Percentiles rank a stretch among this genome's conserved stretches.
phyloP scores from a whole-genome alignment of 2,329 filamentous ascomycete genomes.

The Penicillium sp. region DNA sequence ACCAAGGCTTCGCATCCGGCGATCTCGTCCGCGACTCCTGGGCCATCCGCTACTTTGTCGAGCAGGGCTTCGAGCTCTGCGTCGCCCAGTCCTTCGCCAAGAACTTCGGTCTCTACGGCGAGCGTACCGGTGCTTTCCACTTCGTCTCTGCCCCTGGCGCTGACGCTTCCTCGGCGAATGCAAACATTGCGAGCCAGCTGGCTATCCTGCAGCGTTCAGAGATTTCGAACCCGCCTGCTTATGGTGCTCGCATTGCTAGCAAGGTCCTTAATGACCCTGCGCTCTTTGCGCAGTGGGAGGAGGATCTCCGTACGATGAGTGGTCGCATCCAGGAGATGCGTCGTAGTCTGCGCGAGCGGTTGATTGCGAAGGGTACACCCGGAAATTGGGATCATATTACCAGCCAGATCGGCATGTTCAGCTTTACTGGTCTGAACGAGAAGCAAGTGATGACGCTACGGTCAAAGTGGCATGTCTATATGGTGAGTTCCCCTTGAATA shows the following conservation, averaged over 20 bases:
- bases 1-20: conserved; percentile 96
- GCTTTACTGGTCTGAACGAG: conserved; percentile 62
- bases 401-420: conserved; percentile 99
- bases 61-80: conserved; percentile 75
- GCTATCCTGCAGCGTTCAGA: conserved; percentile 94
- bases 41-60: conserved; percentile 91
- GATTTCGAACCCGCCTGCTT: conserved; percentile 94
- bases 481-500: conserved; percentile 35
- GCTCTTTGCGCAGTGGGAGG: conserved; percentile 89
- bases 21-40: conserved; percentile 80
- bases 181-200: conserved; percentile 78
- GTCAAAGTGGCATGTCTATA: conserved; percentile 52
- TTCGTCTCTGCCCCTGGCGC: conserved; percentile 72
- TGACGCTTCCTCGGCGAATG: conserved; percentile 60
- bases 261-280: conserved; percentile 76
- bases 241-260: conserved; percentile 85
- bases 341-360: conserved; percentile 68
- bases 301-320: conserved; percentile 88
- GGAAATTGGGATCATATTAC: conserved; percentile 97
- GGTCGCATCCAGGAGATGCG: conserved; percentile 94
- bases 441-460: conserved; percentile 47
- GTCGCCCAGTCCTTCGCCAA: conserved; percentile 63
- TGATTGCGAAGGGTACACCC: conserved; percentile 82
- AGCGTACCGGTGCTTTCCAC: conserved; percentile 95
- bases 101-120: conserved; percentile 82